Evolutionary conservation across 371 early-diverging fungal genomes (phyloP).

Genomic region (Mucor velutinosus): DNA sequence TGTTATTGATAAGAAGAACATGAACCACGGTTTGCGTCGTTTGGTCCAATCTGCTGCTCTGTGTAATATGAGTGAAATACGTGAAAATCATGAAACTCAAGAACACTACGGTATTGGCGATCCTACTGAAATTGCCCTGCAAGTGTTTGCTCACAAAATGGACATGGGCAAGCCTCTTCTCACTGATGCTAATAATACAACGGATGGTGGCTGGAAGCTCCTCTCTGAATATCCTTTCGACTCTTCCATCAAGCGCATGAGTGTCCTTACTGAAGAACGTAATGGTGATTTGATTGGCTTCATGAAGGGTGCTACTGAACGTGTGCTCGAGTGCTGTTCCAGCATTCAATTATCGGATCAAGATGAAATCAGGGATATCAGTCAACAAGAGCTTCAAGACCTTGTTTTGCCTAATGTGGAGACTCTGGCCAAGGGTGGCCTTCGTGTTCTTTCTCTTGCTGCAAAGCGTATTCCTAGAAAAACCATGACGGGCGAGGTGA

Average conservation of each 20-base stretch:
- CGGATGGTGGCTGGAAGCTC: constrained; percentile 55
- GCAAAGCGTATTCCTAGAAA: constrained; percentile 39
- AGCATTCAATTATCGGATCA: constrained; percentile 51
- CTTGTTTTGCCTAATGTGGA: constrained; percentile 60
- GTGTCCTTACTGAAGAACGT: constrained; percentile 72
- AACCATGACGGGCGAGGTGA: constrained; percentile 34
- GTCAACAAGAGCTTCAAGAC: constrained; percentile 47
- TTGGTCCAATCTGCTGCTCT: constrained; percentile 61
- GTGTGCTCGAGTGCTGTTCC: constrained; percentile 65
- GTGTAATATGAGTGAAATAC: constrained; percentile 76
- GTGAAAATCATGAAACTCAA: constrained; percentile 55
- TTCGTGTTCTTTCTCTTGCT: constrained; percentile 62
- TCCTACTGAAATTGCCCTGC: constrained; percentile 81
- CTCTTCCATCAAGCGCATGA: constrained; percentile 91
- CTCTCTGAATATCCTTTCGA: constrained; percentile 84
- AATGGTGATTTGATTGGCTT: constrained; percentile 51
- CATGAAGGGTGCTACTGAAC: constrained; percentile 80
- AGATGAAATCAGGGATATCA: constrained; percentile 38
- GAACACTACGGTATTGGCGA: constrained; percentile 80
- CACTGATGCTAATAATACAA: constrained; percentile 21
- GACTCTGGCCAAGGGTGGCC: constrained; percentile 66
- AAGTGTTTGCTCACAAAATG: constrained; percentile 76
- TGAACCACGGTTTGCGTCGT: constrained; percentile 36
- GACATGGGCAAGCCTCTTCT: constrained; percentile 66
- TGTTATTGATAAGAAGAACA: constrained; percentile 29